Conservation (phyloP, 805 yeast species). For the Yamadazyma paraphyllophila region DNA sequence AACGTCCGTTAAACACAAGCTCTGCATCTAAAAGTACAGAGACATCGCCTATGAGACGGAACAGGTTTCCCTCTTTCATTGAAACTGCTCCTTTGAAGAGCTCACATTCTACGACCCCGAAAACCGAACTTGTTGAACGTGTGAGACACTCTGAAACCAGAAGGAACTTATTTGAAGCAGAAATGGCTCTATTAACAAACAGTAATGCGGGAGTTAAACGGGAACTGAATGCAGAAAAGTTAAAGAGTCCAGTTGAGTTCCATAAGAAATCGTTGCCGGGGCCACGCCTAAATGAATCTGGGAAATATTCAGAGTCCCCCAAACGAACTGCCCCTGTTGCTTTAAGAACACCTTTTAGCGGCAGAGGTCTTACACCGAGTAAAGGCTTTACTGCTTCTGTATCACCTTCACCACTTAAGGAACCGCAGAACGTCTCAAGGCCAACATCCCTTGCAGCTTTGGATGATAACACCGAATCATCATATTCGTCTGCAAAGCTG, state of each 20-base stretch:
- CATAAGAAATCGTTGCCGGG: neutral
- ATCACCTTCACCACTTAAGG: too few relatives aligned
- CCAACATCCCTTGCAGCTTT: neutral
- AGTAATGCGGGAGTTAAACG: neutral
- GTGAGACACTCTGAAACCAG: neutral
- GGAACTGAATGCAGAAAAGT: neutral
- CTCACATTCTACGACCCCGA: too few relatives aligned
- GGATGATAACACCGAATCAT: slow-evolving; percentile 1
- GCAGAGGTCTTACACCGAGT: neutral
- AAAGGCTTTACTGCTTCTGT: too few relatives aligned
- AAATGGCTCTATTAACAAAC: neutral
- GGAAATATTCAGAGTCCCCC: neutral
- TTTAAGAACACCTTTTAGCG: neutral
- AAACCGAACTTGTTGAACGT: too few relatives aligned
- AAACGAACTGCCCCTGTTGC: neutral
- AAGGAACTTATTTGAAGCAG: slow-evolving; percentile 3
- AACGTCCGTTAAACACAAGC: neutral
- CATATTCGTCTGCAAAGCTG: slow-evolving; percentile 1
- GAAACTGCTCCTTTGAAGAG: slow-evolving; percentile 1
- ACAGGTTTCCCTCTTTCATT: slow-evolving; percentile 15
- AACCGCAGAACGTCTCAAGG: neutral
- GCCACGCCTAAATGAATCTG: neutral
- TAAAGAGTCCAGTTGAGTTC: neutral
- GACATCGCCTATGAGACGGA: slow-evolving; percentile 14
- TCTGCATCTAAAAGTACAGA: neutral